Base-by-base conservation (phyloP, 2,329 filamentous ascomycete species). In the Xenoacremonium recifei region DNA sequence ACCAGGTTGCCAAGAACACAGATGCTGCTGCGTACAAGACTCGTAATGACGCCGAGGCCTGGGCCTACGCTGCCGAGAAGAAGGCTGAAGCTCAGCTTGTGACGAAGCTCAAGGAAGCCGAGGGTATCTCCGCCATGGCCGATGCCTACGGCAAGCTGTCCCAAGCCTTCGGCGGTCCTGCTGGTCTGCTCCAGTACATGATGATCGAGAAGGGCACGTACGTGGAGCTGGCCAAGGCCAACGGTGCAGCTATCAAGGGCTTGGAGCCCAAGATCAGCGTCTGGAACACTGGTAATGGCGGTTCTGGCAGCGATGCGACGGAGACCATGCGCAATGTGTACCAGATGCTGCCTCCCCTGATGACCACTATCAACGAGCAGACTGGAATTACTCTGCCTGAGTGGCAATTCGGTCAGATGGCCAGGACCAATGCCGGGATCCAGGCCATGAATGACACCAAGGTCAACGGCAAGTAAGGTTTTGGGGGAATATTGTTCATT, bases 181-280 rank as follows among this genome's bases (percentile, higher is more conserved):
- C 83, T 25, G 87, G 86, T 21, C 74, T 95, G 44, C 73, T 95
- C 55, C 85, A 91, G 63, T 92, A 87, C 73, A 77, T 92, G 68
- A 95, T 95, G 89, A 82, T 95, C 60, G 84, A 91, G 69, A 85
- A 85, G 64, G 84, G 84, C 54, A 87, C 85, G 0, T 92, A 89
- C 64, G 79, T 87, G 60, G 77, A 84, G 54, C 77, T 95, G 37
- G 89, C 89, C 44, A 76, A 85, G 55, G 87, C 87, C 37, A 95
- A 95, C 55, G 88, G 85, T 35, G 63, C 75, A 21, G 89, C 87
- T 21, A 80, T 95, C 60, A 75, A 80, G 38, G 89, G 89, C 19
- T 68, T 95, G 52, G 79, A 90, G 63, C 89, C 89, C 51, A 95
- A 95, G 83, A 93, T 95, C 69, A 90, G 84, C 48, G 82, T 92